A percentile compares a stretch with the other conserved stretches of the same genome.
These are phyloP conservation scores for Hylodesmum podocarpum DNA, from an alignment of 306 rosid species.

Conservation along the genomic window DNA sequence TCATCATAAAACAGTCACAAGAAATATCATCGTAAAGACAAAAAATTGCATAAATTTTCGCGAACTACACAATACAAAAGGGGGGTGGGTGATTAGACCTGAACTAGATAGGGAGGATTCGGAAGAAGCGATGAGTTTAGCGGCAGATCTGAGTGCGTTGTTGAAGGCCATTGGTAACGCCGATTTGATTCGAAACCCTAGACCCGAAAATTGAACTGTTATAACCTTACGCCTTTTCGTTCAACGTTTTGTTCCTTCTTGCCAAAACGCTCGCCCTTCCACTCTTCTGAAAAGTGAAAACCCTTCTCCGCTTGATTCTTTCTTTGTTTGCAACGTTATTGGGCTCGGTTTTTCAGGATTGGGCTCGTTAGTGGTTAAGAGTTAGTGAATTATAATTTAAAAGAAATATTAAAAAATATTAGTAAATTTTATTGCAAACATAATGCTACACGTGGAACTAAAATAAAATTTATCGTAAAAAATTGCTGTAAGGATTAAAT, in stretches of 20 bases:
- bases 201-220: not conserved
- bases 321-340: not conserved
- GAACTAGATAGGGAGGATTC: constrained; percentile 29
- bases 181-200: not conserved
- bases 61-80: not conserved
- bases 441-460: too few species aligned
- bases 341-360: not conserved
- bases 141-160: constrained; percentile 42
- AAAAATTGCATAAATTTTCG: not conserved
- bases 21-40: not conserved
- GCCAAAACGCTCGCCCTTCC: not conserved
- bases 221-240: not conserved
- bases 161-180: constrained; percentile 26
- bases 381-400: not conserved
- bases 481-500: too few species aligned
- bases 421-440: too few species aligned
- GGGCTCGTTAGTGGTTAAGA: not conserved
- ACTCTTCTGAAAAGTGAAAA: constrained; percentile 19
- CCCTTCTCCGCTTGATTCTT: not conserved
- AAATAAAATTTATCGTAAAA: too few species aligned
- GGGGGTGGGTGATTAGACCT: constrained; percentile 4
- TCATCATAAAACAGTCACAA: not conserved
- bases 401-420: not conserved
- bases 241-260: not conserved
- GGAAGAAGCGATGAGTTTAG: constrained; percentile 34